A percentile compares a stretch with the other conserved stretches of the same genome.
phyloP scores from a whole-genome alignment of 208 protist genomes.

The Trypanosoma caninum region DNA sequence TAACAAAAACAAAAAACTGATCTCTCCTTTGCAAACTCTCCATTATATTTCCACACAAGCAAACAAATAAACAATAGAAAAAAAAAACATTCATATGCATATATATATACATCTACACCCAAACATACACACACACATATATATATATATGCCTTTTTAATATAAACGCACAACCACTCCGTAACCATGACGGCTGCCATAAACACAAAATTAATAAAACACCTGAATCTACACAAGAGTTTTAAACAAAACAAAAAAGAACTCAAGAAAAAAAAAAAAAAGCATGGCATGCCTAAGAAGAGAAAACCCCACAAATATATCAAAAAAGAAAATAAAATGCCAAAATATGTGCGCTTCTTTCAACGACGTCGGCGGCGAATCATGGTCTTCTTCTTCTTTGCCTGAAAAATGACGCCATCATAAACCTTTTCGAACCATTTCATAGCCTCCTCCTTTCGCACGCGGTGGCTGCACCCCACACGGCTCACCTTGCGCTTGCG shows the following conservation, averaged over 20 bases:
- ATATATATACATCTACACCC: neutral
- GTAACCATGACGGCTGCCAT: neutral
- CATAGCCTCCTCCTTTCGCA: conserved; percentile 97
- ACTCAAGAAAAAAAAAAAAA: too few relatives aligned
- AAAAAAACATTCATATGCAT: too few relatives aligned
- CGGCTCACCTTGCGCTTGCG: conserved; percentile 76
- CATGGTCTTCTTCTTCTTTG: conserved; percentile 96
- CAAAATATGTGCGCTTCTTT: conserved; percentile 38
- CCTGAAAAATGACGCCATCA: conserved; percentile 96
- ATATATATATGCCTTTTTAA: too few relatives aligned
- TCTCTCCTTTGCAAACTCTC: too few relatives aligned
- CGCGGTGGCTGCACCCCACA: conserved; percentile 93
- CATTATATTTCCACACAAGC: too few relatives aligned
- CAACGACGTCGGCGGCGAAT: conserved; percentile 98
- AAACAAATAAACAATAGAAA: too few relatives aligned
- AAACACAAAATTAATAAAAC: neutral
- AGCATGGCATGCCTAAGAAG: neutral
- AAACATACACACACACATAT: neutral
- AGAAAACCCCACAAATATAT: conserved; percentile 2
- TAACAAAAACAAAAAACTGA: too few relatives aligned
- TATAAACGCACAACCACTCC: too few relatives aligned
- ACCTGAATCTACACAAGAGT: neutral
- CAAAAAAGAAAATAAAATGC: neutral
- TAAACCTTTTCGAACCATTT: conserved; percentile 99
- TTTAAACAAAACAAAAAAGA: neutral